Evolutionary conservation across 805 yeast species (phyloP).

Genomic region (Tetrapisispora taiwanensis): DNA sequence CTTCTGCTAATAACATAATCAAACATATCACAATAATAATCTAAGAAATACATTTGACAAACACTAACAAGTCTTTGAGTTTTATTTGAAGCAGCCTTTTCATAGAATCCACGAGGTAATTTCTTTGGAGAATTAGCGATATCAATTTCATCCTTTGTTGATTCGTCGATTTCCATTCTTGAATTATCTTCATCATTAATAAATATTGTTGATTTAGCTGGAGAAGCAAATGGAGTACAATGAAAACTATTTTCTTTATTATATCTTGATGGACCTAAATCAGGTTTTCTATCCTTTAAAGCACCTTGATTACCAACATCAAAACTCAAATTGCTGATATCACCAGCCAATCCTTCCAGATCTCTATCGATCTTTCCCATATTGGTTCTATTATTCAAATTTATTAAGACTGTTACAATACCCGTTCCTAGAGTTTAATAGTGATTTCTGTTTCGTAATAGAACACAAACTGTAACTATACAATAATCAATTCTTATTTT

Average conservation of each 20-base stretch:
- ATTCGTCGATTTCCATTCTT: constrained; percentile 29
- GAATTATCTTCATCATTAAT: constrained; percentile 20
- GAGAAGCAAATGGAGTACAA: constrained; percentile 20
- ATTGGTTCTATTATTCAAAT: neutral
- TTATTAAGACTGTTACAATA: too few species aligned
- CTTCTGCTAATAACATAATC: constrained; percentile 84
- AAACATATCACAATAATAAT: constrained; percentile 91
- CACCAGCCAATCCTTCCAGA: constrained; percentile 28
- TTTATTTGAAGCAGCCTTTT: constrained; percentile 57
- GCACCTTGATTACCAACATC: neutral
- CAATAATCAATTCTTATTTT: too few species aligned
- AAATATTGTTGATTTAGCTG: constrained; percentile 21
- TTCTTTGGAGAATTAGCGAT: constrained; percentile 29
- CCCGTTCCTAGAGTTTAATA: too few species aligned
- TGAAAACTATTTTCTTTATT: constrained; percentile 9
- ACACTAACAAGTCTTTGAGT: constrained; percentile 82
- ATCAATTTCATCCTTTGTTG: constrained; percentile 14
- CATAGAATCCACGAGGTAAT: constrained; percentile 38
- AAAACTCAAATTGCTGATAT: constrained; percentile 27
- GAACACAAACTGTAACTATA: too few species aligned
- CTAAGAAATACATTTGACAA: constrained; percentile 86
- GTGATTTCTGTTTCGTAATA: too few species aligned
- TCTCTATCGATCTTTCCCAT: constrained; percentile 21
- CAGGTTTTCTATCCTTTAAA: constrained; percentile 8
- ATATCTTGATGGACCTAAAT: constrained; percentile 8